Percentiles rank a stretch among this genome's conserved stretches.
Conservation (phyloP, 192 early-diverging fungal species). For the Podila horticola region DNA sequence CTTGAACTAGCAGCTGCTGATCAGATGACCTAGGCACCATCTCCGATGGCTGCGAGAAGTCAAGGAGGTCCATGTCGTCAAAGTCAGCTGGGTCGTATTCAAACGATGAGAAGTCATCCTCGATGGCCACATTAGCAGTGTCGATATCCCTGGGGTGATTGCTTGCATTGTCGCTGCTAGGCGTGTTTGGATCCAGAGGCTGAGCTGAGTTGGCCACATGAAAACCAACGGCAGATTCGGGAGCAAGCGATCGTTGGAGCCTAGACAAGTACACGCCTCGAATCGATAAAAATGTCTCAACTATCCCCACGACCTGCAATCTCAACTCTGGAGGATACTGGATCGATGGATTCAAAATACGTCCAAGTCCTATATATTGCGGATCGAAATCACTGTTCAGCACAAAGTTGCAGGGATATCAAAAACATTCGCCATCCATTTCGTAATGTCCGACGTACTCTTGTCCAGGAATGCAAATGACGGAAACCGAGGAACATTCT, state of each 20-base stretch:
- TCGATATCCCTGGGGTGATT: too few relatives aligned
- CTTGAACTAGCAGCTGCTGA: not conserved
- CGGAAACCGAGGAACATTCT: not conserved
- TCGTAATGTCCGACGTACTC: conserved; percentile 7
- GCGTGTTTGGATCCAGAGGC: too few relatives aligned
- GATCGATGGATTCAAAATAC: conserved; percentile 4
- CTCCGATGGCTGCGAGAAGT: conserved; percentile 1
- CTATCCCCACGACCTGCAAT: conserved; percentile 8
- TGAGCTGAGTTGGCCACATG: too few relatives aligned
- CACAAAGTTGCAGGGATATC: too few relatives aligned
- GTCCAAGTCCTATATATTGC: conserved; percentile 19
- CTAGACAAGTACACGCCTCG: not conserved
- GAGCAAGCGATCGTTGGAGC: not conserved
- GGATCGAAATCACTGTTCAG: too few relatives aligned
- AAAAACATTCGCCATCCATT: too few relatives aligned
- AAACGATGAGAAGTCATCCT: conserved; percentile 25
- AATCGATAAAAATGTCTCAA: conserved; percentile 18
- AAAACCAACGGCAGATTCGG: too few relatives aligned
- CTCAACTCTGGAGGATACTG: conserved; percentile 11
- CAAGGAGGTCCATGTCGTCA: conserved; percentile 14
- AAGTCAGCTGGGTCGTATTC: conserved; percentile 22
- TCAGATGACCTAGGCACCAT: not conserved
- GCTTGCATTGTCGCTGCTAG: too few relatives aligned
- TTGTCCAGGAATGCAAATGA: conserved; percentile 20
- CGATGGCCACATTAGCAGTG: too few relatives aligned